These are phyloP conservation scores for Globisporangium iwayamae DNA, from an alignment of 352 stramenopile species.

Conservation along the genomic window DNA sequence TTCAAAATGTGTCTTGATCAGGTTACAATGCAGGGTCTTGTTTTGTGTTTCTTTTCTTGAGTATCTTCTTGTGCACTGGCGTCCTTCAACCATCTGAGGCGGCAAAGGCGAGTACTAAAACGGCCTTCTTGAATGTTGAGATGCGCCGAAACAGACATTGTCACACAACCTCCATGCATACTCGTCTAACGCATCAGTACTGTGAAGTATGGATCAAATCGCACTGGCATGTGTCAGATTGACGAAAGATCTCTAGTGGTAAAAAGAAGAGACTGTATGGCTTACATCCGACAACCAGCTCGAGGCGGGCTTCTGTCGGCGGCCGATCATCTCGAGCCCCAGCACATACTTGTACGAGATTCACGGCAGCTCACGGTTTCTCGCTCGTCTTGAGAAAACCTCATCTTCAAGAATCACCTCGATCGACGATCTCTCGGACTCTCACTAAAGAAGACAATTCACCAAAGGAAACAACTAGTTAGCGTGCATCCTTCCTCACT, in stretches of 20 bases:
- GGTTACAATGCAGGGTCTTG: background rate
- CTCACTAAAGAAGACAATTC: background rate
- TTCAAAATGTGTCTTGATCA: background rate
- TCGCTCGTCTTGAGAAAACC: background rate
- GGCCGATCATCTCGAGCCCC: background rate
- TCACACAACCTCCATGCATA: background rate
- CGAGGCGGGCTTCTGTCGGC: background rate
- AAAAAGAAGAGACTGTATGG: background rate
- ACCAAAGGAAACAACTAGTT: background rate
- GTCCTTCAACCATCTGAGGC: background rate
- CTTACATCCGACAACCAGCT: constrained; percentile 4
- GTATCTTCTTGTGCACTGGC: background rate
- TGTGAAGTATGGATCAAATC: background rate
- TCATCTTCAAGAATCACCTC: constrained; percentile 3
- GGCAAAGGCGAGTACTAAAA: background rate
- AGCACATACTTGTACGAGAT: background rate
- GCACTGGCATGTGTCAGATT: background rate
- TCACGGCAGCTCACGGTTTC: background rate
- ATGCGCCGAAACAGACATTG: background rate
- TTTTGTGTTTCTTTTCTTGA: constrained; percentile 2
- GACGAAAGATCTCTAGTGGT: background rate
- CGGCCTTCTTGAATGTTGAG: background rate
- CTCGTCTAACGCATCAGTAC: background rate
- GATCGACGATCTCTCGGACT: constrained; percentile 5
- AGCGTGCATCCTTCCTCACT: background rate